A percentile compares a stretch with the other conserved stretches of the same genome.
phyloP scores from a whole-genome alignment of 1,284 basidiomycete genomes.

The Naganishia cerealis region DNA sequence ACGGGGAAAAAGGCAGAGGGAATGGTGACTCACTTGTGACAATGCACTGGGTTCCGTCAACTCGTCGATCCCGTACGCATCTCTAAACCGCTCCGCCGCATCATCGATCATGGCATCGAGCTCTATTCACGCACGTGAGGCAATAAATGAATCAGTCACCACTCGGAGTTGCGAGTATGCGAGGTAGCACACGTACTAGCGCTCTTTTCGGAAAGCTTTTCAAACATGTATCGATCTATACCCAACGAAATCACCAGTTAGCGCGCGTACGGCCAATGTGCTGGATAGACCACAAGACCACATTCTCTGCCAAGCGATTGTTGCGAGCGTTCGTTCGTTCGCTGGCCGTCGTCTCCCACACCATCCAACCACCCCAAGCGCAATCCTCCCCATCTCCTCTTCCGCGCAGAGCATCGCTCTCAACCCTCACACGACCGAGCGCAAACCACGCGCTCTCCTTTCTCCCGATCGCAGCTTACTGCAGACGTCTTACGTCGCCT shows the following conservation, averaged over 20 bases:
- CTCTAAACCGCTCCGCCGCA: conserved; percentile 68
- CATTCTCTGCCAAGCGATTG: too few species aligned
- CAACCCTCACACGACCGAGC: too few species aligned
- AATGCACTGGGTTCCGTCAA: conserved; percentile 73
- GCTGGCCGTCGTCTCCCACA: too few species aligned
- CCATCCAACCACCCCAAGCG: too few species aligned
- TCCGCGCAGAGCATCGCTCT: too few species aligned
- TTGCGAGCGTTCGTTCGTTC: too few species aligned
- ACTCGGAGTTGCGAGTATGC: background rate
- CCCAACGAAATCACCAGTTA: background rate
- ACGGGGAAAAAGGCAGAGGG: background rate
- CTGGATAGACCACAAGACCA: too few species aligned
- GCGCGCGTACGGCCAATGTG: background rate
- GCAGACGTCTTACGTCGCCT: too few species aligned
- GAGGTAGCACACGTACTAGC: conserved; percentile 61
- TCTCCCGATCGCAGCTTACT: too few species aligned
- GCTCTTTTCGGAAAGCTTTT: conserved; percentile 76
- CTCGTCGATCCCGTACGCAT: conserved; percentile 68
- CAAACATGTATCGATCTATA: conserved; percentile 87
- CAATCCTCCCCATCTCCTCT: too few species aligned
- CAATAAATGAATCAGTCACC: background rate
- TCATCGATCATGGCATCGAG: conserved; percentile 84
- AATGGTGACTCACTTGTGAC: conserved; percentile 63
- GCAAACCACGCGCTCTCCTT: too few species aligned
- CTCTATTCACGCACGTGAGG: conserved; percentile 53